Evolutionary conservation across 495 filamentous ascomycete species (phyloP), one percentile per base, ranked within the genome.

Genomic region (Copromyces sp.): DNA sequence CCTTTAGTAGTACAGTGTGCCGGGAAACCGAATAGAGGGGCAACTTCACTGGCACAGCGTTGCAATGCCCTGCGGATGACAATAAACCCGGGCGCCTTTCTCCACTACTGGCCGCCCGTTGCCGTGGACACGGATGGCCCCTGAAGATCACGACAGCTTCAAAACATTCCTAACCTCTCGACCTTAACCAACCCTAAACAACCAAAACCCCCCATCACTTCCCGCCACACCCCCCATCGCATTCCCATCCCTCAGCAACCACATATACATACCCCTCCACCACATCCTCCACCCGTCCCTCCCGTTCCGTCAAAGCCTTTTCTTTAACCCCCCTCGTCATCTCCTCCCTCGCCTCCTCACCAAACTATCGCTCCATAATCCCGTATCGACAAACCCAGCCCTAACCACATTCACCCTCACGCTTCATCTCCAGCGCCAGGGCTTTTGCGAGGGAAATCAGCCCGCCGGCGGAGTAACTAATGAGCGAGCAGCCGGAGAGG

Each of bases 221-320:
- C 32, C 68, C 24, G 74, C 77, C 7, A 76, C 69, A 0, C 69
- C 68, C 16, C 75, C 78, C 0, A 76, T 80, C 14, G 68, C 75
- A 45, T 78, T 78, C 39, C 47, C 39, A 61, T 92, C 89, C 77
- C 85, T 87, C 88, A 92, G 87, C 9, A 86, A 78, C 78, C 87
- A 91, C 53, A 91, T 45, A 82, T 91, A 92, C 41, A 82, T 91
- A 92, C 41, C 86, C 84, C 83, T 92, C 89, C 0, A 87, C 90
- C 4, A 88, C 83, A 78, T 91, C 89, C 76, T 87, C 86, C 12
- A 86, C 82, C 74, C 71, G 73, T 0, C 83, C 90, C 39, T 87
- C 74, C 73, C 79, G 76, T 9, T 84, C 84, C 4, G 84, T 87
- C 37, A 86, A 77, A 59, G 65, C 77, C 71, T 74, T 75, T 44